A percentile compares a stretch with the other conserved stretches of the same genome.
These are phyloP conservation scores for Aspergillus hiratsukae DNA, from an alignment of 2,329 filamentous ascomycete genomes.

Conservation along the genomic window DNA sequence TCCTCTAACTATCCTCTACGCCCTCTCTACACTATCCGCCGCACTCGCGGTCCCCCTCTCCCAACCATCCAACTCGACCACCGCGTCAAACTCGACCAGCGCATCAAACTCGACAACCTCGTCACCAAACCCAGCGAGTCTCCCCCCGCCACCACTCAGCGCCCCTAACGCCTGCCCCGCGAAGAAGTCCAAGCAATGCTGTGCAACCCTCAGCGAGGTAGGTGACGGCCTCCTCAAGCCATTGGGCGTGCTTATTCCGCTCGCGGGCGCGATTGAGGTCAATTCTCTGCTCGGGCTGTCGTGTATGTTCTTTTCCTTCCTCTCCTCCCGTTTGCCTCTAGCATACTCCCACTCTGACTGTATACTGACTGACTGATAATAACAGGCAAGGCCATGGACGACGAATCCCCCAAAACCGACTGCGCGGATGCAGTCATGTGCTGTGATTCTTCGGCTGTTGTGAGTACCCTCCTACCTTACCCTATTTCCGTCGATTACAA, in stretches of 20 bases:
- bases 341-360: background rate
- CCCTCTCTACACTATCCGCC: slow-evolving; percentile 5
- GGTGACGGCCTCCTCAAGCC: slow-evolving; percentile 9
- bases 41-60: background rate
- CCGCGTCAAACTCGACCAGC: background rate
- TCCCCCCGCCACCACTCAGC: slow-evolving; percentile 4
- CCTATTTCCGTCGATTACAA: background rate
- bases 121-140: slow-evolving; percentile 2
- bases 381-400: slow-evolving; percentile 20
- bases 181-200: slow-evolving; percentile 25
- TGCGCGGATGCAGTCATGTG: slow-evolving; percentile 25
- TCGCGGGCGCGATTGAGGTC: slow-evolving; percentile 15
- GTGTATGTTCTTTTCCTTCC: slow-evolving; percentile 17
- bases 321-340: too few species aligned
- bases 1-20: background rate
- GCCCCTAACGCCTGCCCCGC: slow-evolving; percentile 20
- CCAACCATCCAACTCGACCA: slow-evolving; percentile 2
- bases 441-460: slow-evolving; percentile 11
- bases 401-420: slow-evolving; percentile 7
- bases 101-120: background rate
- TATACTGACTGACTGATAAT: background rate
- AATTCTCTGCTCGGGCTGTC: slow-evolving; percentile 21
- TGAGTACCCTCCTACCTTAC: slow-evolving; percentile 2
- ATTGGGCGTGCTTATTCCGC: slow-evolving; percentile 19
- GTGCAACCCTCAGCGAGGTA: slow-evolving; percentile 18